These are phyloP conservation scores for Corchorus olitorius DNA, from an alignment of 345 rosid species.

Conservation along the genomic window DNA sequence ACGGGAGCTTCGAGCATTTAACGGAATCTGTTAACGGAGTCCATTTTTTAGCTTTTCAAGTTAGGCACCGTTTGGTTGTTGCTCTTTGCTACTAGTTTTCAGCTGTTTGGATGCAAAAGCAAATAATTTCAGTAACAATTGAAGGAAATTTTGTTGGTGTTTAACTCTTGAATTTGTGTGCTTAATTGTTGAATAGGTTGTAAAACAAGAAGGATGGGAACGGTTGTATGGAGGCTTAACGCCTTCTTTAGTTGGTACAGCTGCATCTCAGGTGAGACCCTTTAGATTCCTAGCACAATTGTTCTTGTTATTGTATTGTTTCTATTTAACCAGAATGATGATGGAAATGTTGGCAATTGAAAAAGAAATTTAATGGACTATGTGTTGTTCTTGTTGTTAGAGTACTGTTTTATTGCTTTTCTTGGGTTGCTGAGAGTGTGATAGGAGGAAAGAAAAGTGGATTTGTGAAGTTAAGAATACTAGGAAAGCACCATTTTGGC, in stretches of 20 bases:
- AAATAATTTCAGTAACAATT: background rate
- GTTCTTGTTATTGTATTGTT: background rate
- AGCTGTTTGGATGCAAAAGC: background rate
- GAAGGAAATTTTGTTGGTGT: background rate
- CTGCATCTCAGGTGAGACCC: conserved; percentile 83
- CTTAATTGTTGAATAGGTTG: conserved; percentile 49
- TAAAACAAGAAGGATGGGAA: conserved; percentile 90
- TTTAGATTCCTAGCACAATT: background rate
- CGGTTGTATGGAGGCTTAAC: conserved; percentile 85
- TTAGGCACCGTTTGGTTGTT: background rate
- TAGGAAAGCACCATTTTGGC: background rate
- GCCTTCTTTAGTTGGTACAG: conserved; percentile 88
- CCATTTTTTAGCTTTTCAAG: background rate
- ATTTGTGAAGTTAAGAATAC: background rate
- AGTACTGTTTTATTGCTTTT: background rate
- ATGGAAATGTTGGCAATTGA: background rate
- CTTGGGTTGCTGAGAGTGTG: conserved; percentile 9
- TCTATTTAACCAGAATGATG: background rate
- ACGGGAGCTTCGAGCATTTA: background rate
- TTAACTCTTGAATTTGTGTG: background rate
- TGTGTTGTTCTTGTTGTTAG: conserved; percentile 1
- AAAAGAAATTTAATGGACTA: background rate
- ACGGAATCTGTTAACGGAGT: background rate
- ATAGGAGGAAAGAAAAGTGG: background rate
- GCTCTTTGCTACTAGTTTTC: background rate